A percentile compares a stretch with the other conserved stretches of the same genome.
Conservation (phyloP, 2,329 filamentous ascomycete genomes). For the Macrophomina phaseolina region DNA sequence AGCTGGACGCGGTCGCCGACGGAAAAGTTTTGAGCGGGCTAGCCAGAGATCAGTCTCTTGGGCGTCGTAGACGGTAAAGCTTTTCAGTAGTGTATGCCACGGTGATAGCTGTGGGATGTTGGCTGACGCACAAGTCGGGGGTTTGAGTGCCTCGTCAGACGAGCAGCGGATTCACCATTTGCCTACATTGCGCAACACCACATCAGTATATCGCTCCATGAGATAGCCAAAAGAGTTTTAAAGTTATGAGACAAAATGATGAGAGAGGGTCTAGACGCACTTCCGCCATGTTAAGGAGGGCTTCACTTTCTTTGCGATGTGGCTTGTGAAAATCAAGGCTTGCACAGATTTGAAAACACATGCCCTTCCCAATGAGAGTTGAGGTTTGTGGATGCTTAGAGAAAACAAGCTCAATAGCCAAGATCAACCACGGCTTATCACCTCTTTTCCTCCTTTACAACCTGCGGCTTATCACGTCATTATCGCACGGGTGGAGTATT, state of each 20-base stretch:
- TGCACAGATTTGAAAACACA: too few species aligned
- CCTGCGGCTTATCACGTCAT: conserved; percentile 9
- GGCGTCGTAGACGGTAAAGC: too few species aligned
- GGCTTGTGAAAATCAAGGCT: too few species aligned
- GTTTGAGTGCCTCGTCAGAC: conserved; percentile 15
- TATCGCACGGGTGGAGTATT: neutral
- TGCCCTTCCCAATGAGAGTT: too few species aligned
- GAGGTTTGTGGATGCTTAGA: neutral
- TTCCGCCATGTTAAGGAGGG: neutral
- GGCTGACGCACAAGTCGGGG: conserved; percentile 17
- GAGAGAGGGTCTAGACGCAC: neutral
- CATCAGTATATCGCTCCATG: neutral
- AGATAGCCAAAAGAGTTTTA: too few species aligned
- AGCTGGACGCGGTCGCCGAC: conserved; percentile 8
- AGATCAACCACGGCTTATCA: neutral
- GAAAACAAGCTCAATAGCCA: neutral
- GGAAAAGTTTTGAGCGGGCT: conserved; percentile 13
- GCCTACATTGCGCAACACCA: neutral
- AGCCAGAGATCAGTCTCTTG: neutral
- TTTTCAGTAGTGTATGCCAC: too few species aligned
- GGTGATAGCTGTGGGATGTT: neutral
- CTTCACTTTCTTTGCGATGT: neutral
- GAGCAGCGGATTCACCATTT: neutral
- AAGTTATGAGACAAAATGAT: neutral
- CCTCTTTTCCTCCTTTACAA: neutral